These are phyloP conservation scores for Lachnellula hyalina DNA, from an alignment of 2,329 filamentous ascomycete genomes.

Conservation along the genomic window DNA sequence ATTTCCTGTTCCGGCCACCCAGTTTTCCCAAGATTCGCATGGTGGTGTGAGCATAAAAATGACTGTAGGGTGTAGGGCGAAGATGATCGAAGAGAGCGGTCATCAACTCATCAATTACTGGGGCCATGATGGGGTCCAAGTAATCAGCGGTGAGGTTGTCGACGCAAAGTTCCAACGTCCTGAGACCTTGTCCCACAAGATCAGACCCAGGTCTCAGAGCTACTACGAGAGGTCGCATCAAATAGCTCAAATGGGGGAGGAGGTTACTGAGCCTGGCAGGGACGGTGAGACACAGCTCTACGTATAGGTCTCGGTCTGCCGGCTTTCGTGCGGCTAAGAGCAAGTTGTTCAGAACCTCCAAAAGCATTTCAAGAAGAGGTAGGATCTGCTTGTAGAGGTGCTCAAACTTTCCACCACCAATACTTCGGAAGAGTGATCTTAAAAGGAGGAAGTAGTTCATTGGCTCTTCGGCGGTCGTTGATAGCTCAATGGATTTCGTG, in stretches of 20 bases:
- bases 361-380: slow-evolving; percentile 90
- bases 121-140: slow-evolving; percentile 96
- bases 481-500: slow-evolving; percentile 93
- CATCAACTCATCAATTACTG: slow-evolving; percentile 98
- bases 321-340: slow-evolving; percentile 86
- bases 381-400: slow-evolving; percentile 97
- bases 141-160: slow-evolving; percentile 98
- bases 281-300: slow-evolving; percentile 93
- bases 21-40: slow-evolving; percentile 97
- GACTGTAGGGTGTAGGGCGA: slow-evolving; percentile 87
- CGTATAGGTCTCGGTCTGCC: slow-evolving; percentile 88
- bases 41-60: slow-evolving; percentile 96
- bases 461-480: slow-evolving; percentile 90
- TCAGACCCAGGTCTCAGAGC: slow-evolving; percentile 87
- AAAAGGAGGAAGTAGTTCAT: slow-evolving; percentile 98
- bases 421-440: slow-evolving; percentile 88
- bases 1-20: slow-evolving; percentile 90
- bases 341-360: slow-evolving; percentile 95
- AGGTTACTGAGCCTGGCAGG: slow-evolving; percentile 91
- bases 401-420: slow-evolving; percentile 95
- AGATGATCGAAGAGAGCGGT: slow-evolving; percentile 94
- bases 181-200: slow-evolving; percentile 85
- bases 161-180: slow-evolving; percentile 92
- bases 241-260: slow-evolving; percentile 86
- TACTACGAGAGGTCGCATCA: slow-evolving; percentile 97